Evolutionary conservation across 2,329 filamentous ascomycete genomes (phyloP).

Genomic region (Aureobasidium uvarum): DNA sequence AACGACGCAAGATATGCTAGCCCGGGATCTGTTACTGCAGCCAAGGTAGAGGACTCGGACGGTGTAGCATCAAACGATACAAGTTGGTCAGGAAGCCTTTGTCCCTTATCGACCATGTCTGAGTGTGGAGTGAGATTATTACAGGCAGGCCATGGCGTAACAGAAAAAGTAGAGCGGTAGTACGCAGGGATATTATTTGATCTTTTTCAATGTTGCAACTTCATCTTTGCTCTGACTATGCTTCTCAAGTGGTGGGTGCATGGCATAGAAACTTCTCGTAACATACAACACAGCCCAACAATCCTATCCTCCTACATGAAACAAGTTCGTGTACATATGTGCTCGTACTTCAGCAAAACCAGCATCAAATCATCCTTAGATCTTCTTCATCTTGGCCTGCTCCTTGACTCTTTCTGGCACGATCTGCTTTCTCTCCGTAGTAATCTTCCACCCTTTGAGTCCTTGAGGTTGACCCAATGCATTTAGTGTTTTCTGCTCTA

Average conservation of each 20-base stretch:
- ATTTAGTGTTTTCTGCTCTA: constrained; percentile 56
- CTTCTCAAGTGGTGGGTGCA: no score
- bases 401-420: constrained; percentile 51
- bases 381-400: constrained; percentile 52
- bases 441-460: constrained; percentile 55
- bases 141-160: constrained; percentile 17
- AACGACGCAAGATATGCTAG: not conserved
- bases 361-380: not conserved
- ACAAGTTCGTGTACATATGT: no score
- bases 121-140: not conserved
- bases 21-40: not conserved
- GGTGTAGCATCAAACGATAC: not conserved
- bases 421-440: constrained; percentile 50
- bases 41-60: not conserved
- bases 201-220: not conserved
- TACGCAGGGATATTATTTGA: constrained; percentile 4
- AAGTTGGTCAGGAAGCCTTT: not conserved
- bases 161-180: constrained; percentile 16
- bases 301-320: no score
- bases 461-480: constrained; percentile 47
- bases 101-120: not conserved
- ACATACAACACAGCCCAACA: no score
- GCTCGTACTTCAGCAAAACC: no score
- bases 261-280: no score
- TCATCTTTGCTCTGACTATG: no score